Conservation (phyloP, 352 stramenopile species). For the Phytophthora macrochlamydospora region DNA sequence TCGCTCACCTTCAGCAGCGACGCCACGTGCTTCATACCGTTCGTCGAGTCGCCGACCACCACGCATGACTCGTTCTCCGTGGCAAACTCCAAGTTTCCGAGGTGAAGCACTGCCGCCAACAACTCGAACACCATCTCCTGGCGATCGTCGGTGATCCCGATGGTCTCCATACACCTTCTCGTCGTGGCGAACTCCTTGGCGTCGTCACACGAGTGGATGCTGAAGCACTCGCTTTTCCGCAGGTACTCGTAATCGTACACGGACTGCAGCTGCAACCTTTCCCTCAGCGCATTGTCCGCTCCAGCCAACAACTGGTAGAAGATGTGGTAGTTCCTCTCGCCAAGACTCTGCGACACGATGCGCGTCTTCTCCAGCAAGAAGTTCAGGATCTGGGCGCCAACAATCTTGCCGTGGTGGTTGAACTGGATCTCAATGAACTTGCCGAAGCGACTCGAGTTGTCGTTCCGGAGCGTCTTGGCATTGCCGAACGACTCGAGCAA, state of each 20-base stretch:
- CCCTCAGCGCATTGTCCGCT: slow-evolving; percentile 68
- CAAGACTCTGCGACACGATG: slow-evolving; percentile 88
- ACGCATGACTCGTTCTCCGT: slow-evolving; percentile 86
- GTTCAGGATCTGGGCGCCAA: slow-evolving; percentile 90
- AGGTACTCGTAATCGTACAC: slow-evolving; percentile 89
- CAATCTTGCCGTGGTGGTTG: slow-evolving; percentile 91
- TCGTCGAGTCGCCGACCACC: slow-evolving; percentile 48
- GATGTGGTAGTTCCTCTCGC: slow-evolving; percentile 97
- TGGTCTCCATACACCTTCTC: slow-evolving; percentile 85
- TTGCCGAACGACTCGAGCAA: slow-evolving; percentile 92
- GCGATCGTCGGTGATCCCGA: slow-evolving; percentile 82
- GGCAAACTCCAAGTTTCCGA: slow-evolving; percentile 88
- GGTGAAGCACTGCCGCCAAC: slow-evolving; percentile 83
- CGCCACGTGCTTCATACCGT: slow-evolving; percentile 69
- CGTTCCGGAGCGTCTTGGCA: slow-evolving; percentile 95
- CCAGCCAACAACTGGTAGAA: slow-evolving; percentile 95
- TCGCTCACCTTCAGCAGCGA: slow-evolving; percentile 78
- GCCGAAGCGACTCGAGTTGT: slow-evolving; percentile 97
- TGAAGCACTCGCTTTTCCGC: slow-evolving; percentile 87
- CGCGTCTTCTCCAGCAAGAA: slow-evolving; percentile 92
- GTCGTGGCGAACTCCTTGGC: slow-evolving; percentile 87
- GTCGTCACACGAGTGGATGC: slow-evolving; percentile 75
- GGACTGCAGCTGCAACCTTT: slow-evolving; percentile 72
- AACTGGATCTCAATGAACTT: slow-evolving; percentile 99
- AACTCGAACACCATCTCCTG: slow-evolving; percentile 89